phyloP scores from a whole-genome alignment of 768 basidiomycete species.

The Sarcomyxa edulis region DNA sequence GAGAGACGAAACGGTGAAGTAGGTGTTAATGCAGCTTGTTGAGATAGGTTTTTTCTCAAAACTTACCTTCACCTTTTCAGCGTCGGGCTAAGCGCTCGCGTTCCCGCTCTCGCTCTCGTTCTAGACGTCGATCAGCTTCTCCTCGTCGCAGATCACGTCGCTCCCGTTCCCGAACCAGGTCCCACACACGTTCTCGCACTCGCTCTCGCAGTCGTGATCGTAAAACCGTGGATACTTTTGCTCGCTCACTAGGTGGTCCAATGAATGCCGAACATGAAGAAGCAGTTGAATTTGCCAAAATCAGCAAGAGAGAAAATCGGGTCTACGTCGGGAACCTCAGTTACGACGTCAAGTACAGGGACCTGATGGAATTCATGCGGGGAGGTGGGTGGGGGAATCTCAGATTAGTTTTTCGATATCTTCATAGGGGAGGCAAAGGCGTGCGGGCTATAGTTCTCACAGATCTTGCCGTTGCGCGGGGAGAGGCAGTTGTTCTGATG shows the following conservation, averaged over 20 bases:
- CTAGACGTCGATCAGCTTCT: slow-evolving; percentile 63
- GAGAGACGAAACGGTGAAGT: slow-evolving; percentile 71
- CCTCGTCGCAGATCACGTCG: slow-evolving; percentile 59
- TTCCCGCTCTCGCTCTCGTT: slow-evolving; percentile 61
- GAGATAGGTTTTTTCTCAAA: slow-evolving; percentile 1
- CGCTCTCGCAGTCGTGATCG: slow-evolving; percentile 65
- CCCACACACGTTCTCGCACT: slow-evolving; percentile 55
- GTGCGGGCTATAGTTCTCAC: slow-evolving; percentile 19
- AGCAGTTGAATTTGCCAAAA: slow-evolving; percentile 91
- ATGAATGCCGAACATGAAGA: slow-evolving; percentile 92
- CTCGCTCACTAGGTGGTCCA: slow-evolving; percentile 80
- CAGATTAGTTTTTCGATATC: slow-evolving; percentile 49
- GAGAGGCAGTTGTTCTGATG: slow-evolving; percentile 24
- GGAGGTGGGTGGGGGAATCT: slow-evolving; percentile 96
- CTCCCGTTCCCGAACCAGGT: slow-evolving; percentile 38
- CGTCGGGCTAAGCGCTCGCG: slow-evolving; percentile 66
- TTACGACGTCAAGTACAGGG: slow-evolving; percentile 98
- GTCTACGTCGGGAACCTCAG: slow-evolving; percentile 99
- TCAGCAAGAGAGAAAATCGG: slow-evolving; percentile 96
- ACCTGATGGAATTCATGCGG: slow-evolving; percentile 99
- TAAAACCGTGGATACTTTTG: slow-evolving; percentile 58
- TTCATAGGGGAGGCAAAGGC: slow-evolving; percentile 26
- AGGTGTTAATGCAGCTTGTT: slow-evolving; percentile 26
- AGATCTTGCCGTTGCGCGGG: slow-evolving; percentile 24
- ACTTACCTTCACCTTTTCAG: slow-evolving; percentile 21